Conservation (phyloP, 306 rosid genomes). For the Glycine latifolia region DNA sequence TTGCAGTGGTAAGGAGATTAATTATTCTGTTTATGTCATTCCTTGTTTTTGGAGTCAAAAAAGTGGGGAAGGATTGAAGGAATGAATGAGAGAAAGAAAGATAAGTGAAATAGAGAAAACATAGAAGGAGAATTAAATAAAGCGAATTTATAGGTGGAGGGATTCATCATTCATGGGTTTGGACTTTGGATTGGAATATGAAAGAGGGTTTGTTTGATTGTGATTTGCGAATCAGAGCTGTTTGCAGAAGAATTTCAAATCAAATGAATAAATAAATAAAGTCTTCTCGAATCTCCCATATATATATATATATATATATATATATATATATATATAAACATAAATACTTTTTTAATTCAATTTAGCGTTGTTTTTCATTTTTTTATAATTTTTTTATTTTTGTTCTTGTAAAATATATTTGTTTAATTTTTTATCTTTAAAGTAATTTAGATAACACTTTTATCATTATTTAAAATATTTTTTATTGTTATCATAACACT, state of each 20-base stretch:
- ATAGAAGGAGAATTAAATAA: constrained; percentile 10
- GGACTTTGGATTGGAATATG: constrained; percentile 21
- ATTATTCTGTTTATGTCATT: neutral
- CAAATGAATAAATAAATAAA: neutral
- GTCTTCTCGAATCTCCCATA: neutral
- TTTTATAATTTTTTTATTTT: too few species aligned
- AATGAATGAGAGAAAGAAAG: neutral
- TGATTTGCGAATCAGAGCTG: neutral
- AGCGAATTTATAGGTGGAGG: neutral
- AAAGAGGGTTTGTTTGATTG: neutral
- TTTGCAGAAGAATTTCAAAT: neutral
- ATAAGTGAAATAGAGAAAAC: constrained; percentile 15
- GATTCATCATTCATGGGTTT: neutral
- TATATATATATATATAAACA: too few species aligned
- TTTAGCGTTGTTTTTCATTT: too few species aligned
- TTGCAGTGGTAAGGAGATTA: neutral
- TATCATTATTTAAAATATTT: too few species aligned
- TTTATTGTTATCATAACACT: too few species aligned
- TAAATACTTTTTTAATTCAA: too few species aligned
- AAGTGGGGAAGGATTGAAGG: neutral
- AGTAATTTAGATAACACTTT: too few species aligned
- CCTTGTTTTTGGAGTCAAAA: neutral
- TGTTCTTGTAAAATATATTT: too few species aligned
- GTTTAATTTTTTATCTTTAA: too few species aligned
- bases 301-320: too few species aligned